phyloP scores from a whole-genome alignment of 2,329 filamentous ascomycete genomes.

The Exserohilum turcica region DNA sequence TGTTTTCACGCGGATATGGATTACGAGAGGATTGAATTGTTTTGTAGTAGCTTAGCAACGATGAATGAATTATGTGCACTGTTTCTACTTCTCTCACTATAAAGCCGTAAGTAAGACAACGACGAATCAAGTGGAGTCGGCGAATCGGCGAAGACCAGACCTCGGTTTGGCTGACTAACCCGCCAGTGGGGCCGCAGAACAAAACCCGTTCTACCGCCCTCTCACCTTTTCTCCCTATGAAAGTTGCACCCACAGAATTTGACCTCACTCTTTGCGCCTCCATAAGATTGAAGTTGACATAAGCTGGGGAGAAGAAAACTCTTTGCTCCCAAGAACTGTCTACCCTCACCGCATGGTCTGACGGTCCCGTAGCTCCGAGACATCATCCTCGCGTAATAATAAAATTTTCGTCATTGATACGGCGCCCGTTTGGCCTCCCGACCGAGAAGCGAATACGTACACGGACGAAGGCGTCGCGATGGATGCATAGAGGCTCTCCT shows the following conservation, averaged over 20 bases:
- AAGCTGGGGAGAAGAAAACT: constrained; percentile 57
- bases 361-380: constrained; percentile 47
- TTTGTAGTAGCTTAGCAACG: neutral
- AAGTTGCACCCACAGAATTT: constrained; percentile 59
- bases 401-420: constrained; percentile 14
- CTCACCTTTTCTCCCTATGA: constrained; percentile 32
- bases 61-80: neutral
- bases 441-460: constrained; percentile 11
- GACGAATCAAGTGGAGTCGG: neutral
- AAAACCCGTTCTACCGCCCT: constrained; percentile 24
- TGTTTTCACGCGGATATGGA: neutral
- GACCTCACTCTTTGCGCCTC: constrained; percentile 56
- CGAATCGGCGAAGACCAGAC: neutral
- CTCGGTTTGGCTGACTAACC: constrained; percentile 2
- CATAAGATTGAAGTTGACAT: constrained; percentile 63
- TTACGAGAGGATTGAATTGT: neutral
- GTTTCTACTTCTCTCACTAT: neutral
- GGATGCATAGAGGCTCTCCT: constrained; percentile 50
- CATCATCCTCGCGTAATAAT: constrained; percentile 17
- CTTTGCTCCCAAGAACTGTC: constrained; percentile 47
- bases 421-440: neutral
- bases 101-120: neutral
- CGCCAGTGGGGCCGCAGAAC: constrained; percentile 1
- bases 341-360: constrained; percentile 37
- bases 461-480: constrained; percentile 39